These are phyloP conservation scores for Pichia sp. DNA, from an alignment of 1,139 yeast genomes.

Conservation along the genomic window DNA sequence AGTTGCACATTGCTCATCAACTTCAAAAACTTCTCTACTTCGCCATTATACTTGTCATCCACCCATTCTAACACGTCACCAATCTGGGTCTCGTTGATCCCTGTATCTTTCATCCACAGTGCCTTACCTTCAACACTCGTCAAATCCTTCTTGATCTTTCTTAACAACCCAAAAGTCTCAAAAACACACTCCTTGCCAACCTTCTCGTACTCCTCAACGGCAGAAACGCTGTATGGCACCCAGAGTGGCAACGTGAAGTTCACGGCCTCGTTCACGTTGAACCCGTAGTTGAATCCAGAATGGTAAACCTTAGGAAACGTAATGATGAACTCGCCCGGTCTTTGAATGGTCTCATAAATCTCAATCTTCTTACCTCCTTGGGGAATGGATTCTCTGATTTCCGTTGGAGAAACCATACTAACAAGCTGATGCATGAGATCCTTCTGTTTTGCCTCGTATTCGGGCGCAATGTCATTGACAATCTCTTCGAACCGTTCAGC, in stretches of 20 bases:
- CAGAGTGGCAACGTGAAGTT: conserved; percentile 72
- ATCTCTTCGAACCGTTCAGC: conserved; percentile 55
- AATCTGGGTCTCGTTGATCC: conserved; percentile 3
- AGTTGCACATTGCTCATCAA: conserved; percentile 2
- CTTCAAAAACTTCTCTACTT: conserved; percentile 3
- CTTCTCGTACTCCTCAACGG: conserved; percentile 53
- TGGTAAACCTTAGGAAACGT: conserved; percentile 80
- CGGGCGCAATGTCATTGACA: conserved; percentile 68
- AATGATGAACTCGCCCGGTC: conserved; percentile 73
- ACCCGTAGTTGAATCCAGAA: conserved; percentile 78
- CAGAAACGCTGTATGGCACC: conserved; percentile 61
- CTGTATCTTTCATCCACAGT: conserved; percentile 15
- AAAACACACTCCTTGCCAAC: conserved; percentile 60
- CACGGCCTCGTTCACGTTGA: conserved; percentile 78
- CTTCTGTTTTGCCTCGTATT: conserved; percentile 80
- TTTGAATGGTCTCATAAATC: conserved; percentile 70
- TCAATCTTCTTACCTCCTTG: conserved; percentile 35
- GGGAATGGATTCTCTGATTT: conserved; percentile 19
- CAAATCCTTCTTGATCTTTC: conserved; percentile 27
- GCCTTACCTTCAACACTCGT: conserved; percentile 7
- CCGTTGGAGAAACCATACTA: conserved; percentile 69
- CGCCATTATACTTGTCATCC: conserved; percentile 12
- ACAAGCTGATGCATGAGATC: conserved; percentile 86
- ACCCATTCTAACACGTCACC: conserved; percentile 10
- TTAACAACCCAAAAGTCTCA: conserved; percentile 34